Base-by-base conservation (phyloP, 495 filamentous ascomycete species). In the Talaromyces ruber region DNA sequence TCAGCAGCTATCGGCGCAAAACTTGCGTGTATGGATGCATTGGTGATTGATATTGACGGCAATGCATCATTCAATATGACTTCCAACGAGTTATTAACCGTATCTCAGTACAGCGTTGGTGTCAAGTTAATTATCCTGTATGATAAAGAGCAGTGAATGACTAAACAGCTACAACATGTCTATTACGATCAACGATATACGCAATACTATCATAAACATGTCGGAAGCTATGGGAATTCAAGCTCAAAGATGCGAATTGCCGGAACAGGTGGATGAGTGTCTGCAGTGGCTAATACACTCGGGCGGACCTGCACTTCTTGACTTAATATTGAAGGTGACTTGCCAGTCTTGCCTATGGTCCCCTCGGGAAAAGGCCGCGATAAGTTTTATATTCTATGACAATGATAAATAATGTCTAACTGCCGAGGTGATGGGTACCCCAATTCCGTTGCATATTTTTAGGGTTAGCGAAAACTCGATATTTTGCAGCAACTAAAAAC, bases 21-120 rank as follows among this genome's bases (percentile, higher is more conserved):
- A 71, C 89, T 97, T 26, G 93, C 91, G 16, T 81, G 84, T 25
- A 91, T 92, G 0, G 90, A 96, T 50, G 81, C 86, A 45, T 81
- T 95, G 51, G 93, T 97, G 59, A 87, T 96, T 66, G 91, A 97
- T 69, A 93, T 98, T 69, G 92, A 97, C 71, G 93, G 92, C 57
- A 92, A 97, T 72, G 91, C 93, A 34, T 96, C 91, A 12, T 95
- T 97, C 77, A 85, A 85, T 76, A 98, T 98, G 93, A 96, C 92
- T 26, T 79, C 96, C 45, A 92, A 90, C 6, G 93, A 97, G 73
- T 81, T 98, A 59, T 85, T 84, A 14, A 97, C 93, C 0, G 90
- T 90, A 24, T 81, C 84, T n/a, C 91, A 97, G 71, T 97, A 95
- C 79, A 87, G 93, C 73, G 93, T 97, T 71, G 91, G 87, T 53